phyloP scores from a whole-genome alignment of 352 stramenopile genomes.

The Phytopythium vexans region DNA sequence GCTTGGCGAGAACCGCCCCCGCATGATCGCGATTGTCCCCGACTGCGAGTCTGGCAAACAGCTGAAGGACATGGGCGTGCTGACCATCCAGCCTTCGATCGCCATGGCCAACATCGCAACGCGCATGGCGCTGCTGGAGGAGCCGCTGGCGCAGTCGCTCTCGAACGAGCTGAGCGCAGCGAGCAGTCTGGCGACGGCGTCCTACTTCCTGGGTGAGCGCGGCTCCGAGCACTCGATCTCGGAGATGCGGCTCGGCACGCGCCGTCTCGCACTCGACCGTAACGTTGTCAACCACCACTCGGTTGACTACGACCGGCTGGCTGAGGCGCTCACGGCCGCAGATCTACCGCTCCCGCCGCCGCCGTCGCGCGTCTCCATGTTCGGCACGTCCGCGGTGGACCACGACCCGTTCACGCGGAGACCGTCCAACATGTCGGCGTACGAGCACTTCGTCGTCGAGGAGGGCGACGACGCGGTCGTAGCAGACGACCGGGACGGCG shows the following conservation, averaged over 20 bases:
- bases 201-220: slow-evolving; percentile 44
- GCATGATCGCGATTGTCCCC: slow-evolving; percentile 50
- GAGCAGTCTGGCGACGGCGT: slow-evolving; percentile 35
- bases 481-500: slow-evolving; percentile 16
- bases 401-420: slow-evolving; percentile 55
- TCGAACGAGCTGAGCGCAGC: slow-evolving; percentile 40
- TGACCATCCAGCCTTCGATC: slow-evolving; percentile 64
- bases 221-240: slow-evolving; percentile 40
- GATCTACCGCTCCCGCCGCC: slow-evolving; percentile 42
- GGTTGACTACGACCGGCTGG: slow-evolving; percentile 48
- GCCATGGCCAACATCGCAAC: slow-evolving; percentile 63
- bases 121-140: slow-evolving; percentile 47
- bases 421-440: slow-evolving; percentile 35
- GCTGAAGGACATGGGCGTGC: slow-evolving; percentile 50
- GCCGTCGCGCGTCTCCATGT: slow-evolving; percentile 64
- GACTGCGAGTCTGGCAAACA: slow-evolving; percentile 33
- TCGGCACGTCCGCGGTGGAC: slow-evolving; percentile 43
- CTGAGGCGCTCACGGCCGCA: slow-evolving; percentile 29
- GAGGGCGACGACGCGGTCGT: slow-evolving; percentile 15
- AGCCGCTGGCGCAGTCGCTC: slow-evolving; percentile 26
- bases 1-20: slow-evolving; percentile 33
- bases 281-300: slow-evolving; percentile 67
- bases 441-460: slow-evolving; percentile 63
- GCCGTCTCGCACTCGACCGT: slow-evolving; percentile 38
- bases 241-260: slow-evolving; percentile 32